Percentiles rank a stretch among this genome's conserved stretches.
Evolutionary conservation across 106 monocot genomes (phyloP).

Genomic region (Chionographis japonica): DNA sequence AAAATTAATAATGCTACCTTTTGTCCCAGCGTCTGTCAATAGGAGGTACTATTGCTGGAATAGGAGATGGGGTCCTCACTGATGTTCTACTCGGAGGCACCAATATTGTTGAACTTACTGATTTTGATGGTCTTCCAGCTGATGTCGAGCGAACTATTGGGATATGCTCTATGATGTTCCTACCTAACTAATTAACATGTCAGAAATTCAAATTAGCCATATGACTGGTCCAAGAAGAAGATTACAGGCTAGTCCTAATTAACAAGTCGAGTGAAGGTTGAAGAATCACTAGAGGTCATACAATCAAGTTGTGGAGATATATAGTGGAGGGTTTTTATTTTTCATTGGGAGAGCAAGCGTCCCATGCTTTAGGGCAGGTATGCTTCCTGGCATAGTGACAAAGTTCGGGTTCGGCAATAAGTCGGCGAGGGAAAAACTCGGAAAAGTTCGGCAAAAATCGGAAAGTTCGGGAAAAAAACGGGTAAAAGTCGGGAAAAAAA

Average conservation of each 20-base stretch:
- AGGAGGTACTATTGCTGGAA: slow-evolving; percentile 43
- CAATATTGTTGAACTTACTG: slow-evolving; percentile 28
- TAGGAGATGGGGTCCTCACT: slow-evolving; percentile 43
- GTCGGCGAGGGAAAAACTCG: too few species aligned
- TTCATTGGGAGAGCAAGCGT: too few species aligned
- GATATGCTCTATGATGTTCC: slow-evolving; percentile 63
- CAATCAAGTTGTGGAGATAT: too few species aligned
- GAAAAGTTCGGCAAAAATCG: too few species aligned
- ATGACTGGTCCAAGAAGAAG: neutral
- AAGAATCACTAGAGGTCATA: too few species aligned
- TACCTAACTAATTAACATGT: slow-evolving; percentile 83
- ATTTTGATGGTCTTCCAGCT: slow-evolving; percentile 56
- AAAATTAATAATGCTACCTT: slow-evolving; percentile 27
- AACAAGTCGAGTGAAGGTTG: too few species aligned
- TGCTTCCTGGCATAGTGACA: too few species aligned
- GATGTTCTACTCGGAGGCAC: slow-evolving; percentile 50
- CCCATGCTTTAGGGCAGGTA: too few species aligned
- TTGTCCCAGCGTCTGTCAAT: slow-evolving; percentile 37
- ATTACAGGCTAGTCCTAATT: neutral
- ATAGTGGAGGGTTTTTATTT: too few species aligned
- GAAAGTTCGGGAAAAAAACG: too few species aligned
- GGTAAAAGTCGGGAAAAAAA: too few species aligned
- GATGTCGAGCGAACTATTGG: slow-evolving; percentile 64
- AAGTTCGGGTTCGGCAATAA: too few species aligned
- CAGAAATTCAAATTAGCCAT: slow-evolving; percentile 14